phyloP scores from a whole-genome alignment of 2,329 filamentous ascomycete species.

The Colletotrichum tofieldiae region DNA sequence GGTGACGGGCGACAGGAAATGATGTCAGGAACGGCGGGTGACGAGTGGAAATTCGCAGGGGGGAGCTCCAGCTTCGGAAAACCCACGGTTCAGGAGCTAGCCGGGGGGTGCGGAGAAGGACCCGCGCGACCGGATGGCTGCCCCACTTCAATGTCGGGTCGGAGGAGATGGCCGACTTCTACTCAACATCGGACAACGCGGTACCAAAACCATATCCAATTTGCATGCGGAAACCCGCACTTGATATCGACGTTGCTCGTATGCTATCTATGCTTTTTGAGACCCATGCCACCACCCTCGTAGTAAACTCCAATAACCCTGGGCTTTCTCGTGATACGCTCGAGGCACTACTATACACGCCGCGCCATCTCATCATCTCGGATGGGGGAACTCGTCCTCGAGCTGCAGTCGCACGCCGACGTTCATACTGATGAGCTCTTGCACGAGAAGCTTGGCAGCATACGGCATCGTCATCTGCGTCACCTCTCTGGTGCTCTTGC shows the following conservation, averaged over 20 bases:
- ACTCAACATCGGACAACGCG: not conserved
- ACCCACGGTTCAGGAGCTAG: constrained; percentile 16
- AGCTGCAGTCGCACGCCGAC: constrained; percentile 93
- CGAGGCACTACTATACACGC: constrained; percentile 32
- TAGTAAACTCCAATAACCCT: constrained; percentile 35
- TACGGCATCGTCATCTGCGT: constrained; percentile 98
- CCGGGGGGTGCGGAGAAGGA: constrained; percentile 30
- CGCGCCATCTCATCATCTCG: constrained; percentile 50
- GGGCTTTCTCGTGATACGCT: constrained; percentile 18
- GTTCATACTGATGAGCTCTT: constrained; percentile 98
- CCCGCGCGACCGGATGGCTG: constrained; percentile 21
- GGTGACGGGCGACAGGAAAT: not conserved
- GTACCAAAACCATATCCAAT: not conserved
- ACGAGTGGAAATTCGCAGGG: constrained; percentile 17
- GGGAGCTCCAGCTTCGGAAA: constrained; percentile 31
- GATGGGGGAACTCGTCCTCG: constrained; percentile 91
- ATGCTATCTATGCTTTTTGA: constrained; percentile 26
- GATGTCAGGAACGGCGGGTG: constrained; percentile 23
- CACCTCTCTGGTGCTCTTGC: constrained; percentile 86
- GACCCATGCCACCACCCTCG: constrained; percentile 27
- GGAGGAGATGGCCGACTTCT: constrained; percentile 7
- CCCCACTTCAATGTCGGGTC: constrained; percentile 22
- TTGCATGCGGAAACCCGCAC: not conserved
- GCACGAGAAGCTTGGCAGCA: constrained; percentile 94
- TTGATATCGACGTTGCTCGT: constrained; percentile 20